Conservation (phyloP, 371 early-diverging fungal species). For the Funneliformis caledonium region DNA sequence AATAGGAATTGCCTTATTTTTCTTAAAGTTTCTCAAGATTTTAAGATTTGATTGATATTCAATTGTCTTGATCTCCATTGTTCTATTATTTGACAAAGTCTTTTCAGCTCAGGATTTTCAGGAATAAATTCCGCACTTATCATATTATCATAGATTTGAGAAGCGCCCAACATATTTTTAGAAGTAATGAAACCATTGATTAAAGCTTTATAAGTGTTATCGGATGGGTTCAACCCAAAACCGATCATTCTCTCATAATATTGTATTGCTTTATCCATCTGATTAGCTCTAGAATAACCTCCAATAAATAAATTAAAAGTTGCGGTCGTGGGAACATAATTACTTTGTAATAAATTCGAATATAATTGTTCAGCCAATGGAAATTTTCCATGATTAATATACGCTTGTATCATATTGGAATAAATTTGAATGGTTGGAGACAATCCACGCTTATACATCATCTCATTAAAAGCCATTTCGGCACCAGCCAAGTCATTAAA, state of each 20-base stretch:
- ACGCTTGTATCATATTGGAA: constrained; percentile 13
- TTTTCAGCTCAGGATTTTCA: background rate
- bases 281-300: constrained; percentile 47
- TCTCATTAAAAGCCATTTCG: constrained; percentile 10
- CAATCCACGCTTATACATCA: background rate
- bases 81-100: background rate
- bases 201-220: constrained; percentile 22
- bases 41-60: background rate
- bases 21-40: background rate
- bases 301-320: constrained; percentile 56
- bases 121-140: background rate
- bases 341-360: background rate
- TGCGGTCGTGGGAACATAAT: constrained; percentile 41
- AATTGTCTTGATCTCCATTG: constrained; percentile 7
- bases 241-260: constrained; percentile 9
- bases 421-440: constrained; percentile 17
- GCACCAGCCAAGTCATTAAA: constrained; percentile 17
- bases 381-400: background rate
- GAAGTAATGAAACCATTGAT: constrained; percentile 1
- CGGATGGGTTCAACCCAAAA: background rate
- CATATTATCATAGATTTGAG: constrained; percentile 32
- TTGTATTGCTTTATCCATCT: constrained; percentile 47
- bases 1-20: background rate
- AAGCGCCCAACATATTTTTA: background rate
- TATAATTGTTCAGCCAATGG: constrained; percentile 22